Evolutionary conservation across 345 rosid species (phyloP), one percentile per base, ranked within the genome.

Genomic region (Hibiscus tridactylites): DNA sequence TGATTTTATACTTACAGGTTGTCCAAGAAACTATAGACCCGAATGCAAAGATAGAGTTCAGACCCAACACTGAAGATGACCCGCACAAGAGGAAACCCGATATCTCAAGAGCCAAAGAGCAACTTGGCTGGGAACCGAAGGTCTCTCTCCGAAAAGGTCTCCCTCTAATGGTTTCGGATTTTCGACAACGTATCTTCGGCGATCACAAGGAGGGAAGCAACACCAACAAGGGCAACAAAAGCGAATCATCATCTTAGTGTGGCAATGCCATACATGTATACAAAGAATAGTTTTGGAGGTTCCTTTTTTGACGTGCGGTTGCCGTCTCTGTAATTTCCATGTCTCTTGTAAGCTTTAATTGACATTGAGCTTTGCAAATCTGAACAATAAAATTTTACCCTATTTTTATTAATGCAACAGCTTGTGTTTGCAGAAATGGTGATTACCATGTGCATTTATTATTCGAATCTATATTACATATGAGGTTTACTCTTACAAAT

Each of bases 51-150:
- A 95, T 95, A 39, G 99, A 90, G 87, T 95, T 95, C 75, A 90
- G 76, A 82, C 90, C 92, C 3, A 95, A 95, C 86, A 95, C 99
- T 49, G 97, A 88, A 61, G 99, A 95, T 64, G 99, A 95, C 79
- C 99, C 99, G 1, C 99, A 95, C 91, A 95, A 95, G 91, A 95
- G 99, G 83, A 95, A 95, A 81, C 99, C 99, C 17, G 97, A 95
- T 65, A 95, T 95, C 68, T 79, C 94, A 24, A 88, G 72, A 76
- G 99, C 99, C 6, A 95, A 95, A 73, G 96, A 92, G 58, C 90
- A 79, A 8, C 92, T 92, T 1, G 97, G 96, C 6, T 95, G 99
- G 99, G 91, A 87, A 77, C 99, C 99, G 5, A 95, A 92, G 79
- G 86, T 95, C 4, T 79, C 96, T 26, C 91, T 95, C 12, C 89